phyloP scores from a whole-genome alignment of 2,329 filamentous ascomycete genomes.

The Gliomastix tumulicola region DNA sequence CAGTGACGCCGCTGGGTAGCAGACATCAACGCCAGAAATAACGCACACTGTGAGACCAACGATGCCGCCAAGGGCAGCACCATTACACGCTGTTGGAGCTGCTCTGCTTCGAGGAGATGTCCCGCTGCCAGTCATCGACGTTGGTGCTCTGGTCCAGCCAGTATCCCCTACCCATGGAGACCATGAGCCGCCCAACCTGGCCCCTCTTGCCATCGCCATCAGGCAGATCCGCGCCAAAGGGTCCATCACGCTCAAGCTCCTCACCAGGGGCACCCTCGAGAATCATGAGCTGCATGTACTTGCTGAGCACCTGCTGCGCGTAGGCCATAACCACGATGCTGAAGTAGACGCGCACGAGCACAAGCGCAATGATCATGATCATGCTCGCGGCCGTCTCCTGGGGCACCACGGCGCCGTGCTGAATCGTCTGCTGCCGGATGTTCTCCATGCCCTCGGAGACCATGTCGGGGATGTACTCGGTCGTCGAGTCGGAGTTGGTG shows the following conservation, averaged over 20 bases:
- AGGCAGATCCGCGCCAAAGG: constrained; percentile 61
- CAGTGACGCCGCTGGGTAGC: no score
- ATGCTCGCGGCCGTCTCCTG: constrained; percentile 70
- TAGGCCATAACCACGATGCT: constrained; percentile 77
- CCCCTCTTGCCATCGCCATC: constrained; percentile 76
- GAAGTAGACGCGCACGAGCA: constrained; percentile 74
- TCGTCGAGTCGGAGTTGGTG: constrained; percentile 23
- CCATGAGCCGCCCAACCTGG: constrained; percentile 70
- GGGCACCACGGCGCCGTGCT: constrained; percentile 27
- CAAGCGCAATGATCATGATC: constrained; percentile 66
- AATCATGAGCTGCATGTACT: constrained; percentile 42
- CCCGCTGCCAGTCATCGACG: background rate
- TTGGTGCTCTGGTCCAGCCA: constrained; percentile 60
- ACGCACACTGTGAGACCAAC: no score
- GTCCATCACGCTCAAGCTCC: constrained; percentile 46
- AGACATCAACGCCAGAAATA: no score
- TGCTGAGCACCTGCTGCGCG: constrained; percentile 68
- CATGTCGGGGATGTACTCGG: constrained; percentile 9
- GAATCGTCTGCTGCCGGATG: constrained; percentile 21
- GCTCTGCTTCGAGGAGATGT: no score
- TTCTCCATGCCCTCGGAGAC: constrained; percentile 24
- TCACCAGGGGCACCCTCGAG: constrained; percentile 38
- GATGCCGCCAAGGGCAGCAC: no score
- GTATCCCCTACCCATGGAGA: constrained; percentile 66
- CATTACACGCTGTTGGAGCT: no score